Evolutionary conservation across 371 early-diverging fungal species (phyloP), one percentile per base, ranked within the genome.

Genomic region (Apophysomyces trapeziformis): DNA sequence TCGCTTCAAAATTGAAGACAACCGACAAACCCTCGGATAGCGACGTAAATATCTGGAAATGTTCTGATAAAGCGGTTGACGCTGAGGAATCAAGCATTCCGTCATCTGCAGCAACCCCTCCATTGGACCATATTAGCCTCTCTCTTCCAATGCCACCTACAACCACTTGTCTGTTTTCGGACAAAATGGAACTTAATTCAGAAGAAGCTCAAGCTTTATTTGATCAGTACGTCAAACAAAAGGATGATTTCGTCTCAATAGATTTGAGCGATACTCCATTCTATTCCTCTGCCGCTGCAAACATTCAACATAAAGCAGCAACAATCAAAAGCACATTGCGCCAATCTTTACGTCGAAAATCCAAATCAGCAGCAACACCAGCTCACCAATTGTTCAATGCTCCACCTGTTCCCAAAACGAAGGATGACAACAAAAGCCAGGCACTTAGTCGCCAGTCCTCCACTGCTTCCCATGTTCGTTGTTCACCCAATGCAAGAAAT

Each of bases 151-250:
- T 72, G 39, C 73, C 75, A 13, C 79, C 79, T 16, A 58, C 65
- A 7, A 63, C 62, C 4, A 61, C 68, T 9, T 80, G 74, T 18
- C 65, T 78, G n/a, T 78, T 80, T 70, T 69, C 74, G 8, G 81
- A 81, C 61, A 81, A 81, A 36, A 67, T 81, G 66, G 81, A 81
- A 57, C 21, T 81, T 13, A 70, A 78, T 41, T 72, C 76, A 2
- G 63, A 68, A 0, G 78, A 79, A 46, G 75, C 75, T 5, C 61
- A 69, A 12, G 70, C 68, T 1, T 64, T 79, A 6, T 77, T 72
- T 44, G 37, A 70, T 26, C 58, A 69, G n/a, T 78, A 77, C 41
- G 47, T 76, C 65, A 67, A 59, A 14, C 61, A 38, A 11, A 37
- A 65, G 35, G 64, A 70, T 13, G 63, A 43, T 8, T 58, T 62